phyloP scores from a whole-genome alignment of 164 flowering plant genomes.

The Buxus sempervirens region DNA sequence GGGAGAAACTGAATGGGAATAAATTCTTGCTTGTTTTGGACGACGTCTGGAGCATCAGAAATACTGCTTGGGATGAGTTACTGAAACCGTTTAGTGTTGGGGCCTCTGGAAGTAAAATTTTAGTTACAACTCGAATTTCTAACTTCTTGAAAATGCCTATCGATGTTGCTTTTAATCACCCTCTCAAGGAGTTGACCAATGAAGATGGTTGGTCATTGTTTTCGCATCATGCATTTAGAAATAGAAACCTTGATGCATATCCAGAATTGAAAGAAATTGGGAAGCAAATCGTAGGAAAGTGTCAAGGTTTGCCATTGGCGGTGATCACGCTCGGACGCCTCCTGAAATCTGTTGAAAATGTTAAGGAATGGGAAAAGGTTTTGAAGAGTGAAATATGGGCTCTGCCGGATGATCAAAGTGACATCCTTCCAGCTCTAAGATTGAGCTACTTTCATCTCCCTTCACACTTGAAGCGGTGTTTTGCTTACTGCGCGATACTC shows the following conservation, averaged over 20 bases:
- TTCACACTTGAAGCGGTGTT: constrained; percentile 24
- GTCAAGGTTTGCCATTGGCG: constrained; percentile 32
- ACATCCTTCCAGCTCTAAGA: constrained; percentile 16
- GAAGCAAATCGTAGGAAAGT: constrained; percentile 22
- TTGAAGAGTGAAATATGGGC: constrained; percentile 20
- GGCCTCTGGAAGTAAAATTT: constrained; percentile 25
- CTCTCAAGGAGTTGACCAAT: constrained; percentile 11
- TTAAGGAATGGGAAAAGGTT: constrained; percentile 16
- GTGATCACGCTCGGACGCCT: constrained; percentile 24
- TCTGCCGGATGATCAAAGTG: background rate
- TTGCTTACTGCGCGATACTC: constrained; percentile 26
- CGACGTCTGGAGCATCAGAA: constrained; percentile 14
- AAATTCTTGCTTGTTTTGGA: constrained; percentile 9
- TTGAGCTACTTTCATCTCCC: constrained; percentile 27
- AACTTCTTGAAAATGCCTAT: constrained; percentile 11
- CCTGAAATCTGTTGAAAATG: constrained; percentile 6
- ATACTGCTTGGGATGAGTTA: constrained; percentile 18
- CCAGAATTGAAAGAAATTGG: constrained; percentile 13
- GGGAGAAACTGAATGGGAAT: background rate
- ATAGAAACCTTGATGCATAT: background rate
- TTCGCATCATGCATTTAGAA: constrained; percentile 17
- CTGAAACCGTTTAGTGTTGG: constrained; percentile 15
- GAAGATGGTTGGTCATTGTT: constrained; percentile 30
- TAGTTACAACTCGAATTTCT: constrained; percentile 28
- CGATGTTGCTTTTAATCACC: background rate